phyloP scores from a whole-genome alignment of 2,329 filamentous ascomycete genomes.

The Epichloe typhina region DNA sequence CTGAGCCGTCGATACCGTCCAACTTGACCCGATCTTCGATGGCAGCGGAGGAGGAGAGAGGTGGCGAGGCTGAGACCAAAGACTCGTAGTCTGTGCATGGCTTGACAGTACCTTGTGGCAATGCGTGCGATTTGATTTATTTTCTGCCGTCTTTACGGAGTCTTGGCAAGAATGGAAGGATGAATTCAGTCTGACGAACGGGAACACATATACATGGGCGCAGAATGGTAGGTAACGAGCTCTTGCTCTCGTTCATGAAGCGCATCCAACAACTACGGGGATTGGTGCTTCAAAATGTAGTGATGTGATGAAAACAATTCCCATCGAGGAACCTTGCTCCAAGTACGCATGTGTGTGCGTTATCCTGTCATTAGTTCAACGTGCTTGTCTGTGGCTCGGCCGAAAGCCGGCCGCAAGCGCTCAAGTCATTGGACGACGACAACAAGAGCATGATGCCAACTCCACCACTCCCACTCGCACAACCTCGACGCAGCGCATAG shows the following conservation, averaged over 20 bases:
- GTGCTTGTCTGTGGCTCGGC: no score
- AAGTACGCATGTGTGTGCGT: no score
- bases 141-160: not conserved
- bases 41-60: slow-evolving; percentile 23
- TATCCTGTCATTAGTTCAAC: no score
- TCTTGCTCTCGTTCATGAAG: not conserved
- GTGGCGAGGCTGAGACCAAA: slow-evolving; percentile 7
- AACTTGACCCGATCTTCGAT: slow-evolving; percentile 34
- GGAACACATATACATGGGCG: not conserved
- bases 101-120: not conserved
- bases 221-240: not conserved
- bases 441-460: no score
- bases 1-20: slow-evolving; percentile 36
- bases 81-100: slow-evolving; percentile 7
- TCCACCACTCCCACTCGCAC: no score
- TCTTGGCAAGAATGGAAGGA: not conserved
- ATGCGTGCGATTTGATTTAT: not conserved
- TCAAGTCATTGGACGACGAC: no score
- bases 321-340: no score
- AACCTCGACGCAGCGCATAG: not conserved
- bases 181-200: not conserved
- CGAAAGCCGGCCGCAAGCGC: no score
- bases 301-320: no score
- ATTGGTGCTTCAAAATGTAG: no score
- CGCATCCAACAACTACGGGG: no score